Evolutionary conservation across 768 basidiomycete genomes (phyloP).

Genomic region (Cystobasidium tubakii): DNA sequence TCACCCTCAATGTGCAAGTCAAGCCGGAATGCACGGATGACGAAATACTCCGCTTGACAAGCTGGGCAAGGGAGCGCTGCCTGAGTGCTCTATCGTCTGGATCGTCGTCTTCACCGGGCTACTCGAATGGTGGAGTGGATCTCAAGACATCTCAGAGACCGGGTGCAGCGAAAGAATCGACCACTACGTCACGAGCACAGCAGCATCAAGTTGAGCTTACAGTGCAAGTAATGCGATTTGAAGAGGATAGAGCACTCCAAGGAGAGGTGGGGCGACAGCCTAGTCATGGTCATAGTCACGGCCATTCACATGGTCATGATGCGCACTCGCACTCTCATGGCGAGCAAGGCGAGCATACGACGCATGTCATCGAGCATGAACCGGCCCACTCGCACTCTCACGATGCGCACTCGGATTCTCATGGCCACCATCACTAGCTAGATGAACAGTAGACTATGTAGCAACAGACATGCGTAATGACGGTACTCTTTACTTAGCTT

Average conservation of each 20-base stretch:
- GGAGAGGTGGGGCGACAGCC: slow-evolving; percentile 11
- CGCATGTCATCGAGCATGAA: slow-evolving; percentile 29
- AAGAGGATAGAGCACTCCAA: slow-evolving; percentile 35
- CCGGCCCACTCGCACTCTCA: neutral
- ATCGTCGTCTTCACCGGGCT: neutral
- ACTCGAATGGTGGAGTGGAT: neutral
- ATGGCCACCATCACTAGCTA: slow-evolving; percentile 26
- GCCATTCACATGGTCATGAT: slow-evolving; percentile 5
- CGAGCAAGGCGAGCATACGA: neutral
- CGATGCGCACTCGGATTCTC: neutral
- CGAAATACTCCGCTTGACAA: slow-evolving; percentile 65
- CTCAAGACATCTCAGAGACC: slow-evolving; percentile 3
- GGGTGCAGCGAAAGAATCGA: neutral
- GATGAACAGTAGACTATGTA: neutral
- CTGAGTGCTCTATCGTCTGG: neutral
- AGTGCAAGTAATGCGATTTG: slow-evolving; percentile 38
- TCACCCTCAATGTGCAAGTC: slow-evolving; percentile 76
- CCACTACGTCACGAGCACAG: neutral
- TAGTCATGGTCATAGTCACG: slow-evolving; percentile 25
- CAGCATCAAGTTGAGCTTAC: slow-evolving; percentile 35
- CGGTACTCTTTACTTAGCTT: no score
- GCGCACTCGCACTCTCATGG: slow-evolving; percentile 12
- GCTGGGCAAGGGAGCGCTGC: slow-evolving; percentile 63
- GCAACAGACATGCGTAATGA: no score
- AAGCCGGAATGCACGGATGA: slow-evolving; percentile 61